These are phyloP conservation scores for Diversispora epigaea DNA, from an alignment of 192 early-diverging fungal genomes.

Conservation along the genomic window DNA sequence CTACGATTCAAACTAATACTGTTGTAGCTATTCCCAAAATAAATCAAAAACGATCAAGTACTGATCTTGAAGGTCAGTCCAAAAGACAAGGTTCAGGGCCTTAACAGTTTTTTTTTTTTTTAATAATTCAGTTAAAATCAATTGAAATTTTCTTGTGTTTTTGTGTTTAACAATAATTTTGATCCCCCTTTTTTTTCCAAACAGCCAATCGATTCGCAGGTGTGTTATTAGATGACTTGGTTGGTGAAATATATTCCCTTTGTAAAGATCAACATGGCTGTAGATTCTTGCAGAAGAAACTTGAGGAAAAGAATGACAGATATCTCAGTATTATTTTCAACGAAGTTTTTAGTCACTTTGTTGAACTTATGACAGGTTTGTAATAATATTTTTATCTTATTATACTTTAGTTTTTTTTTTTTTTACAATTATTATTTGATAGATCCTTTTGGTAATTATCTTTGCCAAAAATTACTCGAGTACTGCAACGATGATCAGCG, in stretches of 20 bases:
- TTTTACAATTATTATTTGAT: neutral
- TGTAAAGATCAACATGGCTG: constrained; percentile 92
- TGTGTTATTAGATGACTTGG: constrained; percentile 63
- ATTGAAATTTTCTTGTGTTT: no score
- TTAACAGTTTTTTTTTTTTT: neutral
- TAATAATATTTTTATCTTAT: neutral
- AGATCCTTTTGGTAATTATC: constrained; percentile 92
- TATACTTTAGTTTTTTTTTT: neutral
- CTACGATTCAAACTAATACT: neutral
- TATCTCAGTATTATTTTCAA: constrained; percentile 71
- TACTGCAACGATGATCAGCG: constrained; percentile 74
- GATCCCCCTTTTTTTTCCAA: no score
- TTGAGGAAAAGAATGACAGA: constrained; percentile 71
- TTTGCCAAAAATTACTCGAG: constrained; percentile 89
- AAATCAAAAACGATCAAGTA: constrained; percentile 31
- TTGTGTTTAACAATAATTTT: neutral
- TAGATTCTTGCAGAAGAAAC: constrained; percentile 81
- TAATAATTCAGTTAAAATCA: neutral
- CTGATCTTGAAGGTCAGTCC: constrained; percentile 26
- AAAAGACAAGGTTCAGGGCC: no score
- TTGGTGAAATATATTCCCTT: constrained; percentile 71
- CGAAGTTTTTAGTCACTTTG: constrained; percentile 73
- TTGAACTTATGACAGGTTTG: constrained; percentile 78
- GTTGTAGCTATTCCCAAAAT: constrained; percentile 2
- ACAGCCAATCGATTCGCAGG: constrained; percentile 66